A percentile compares a stretch with the other conserved stretches of the same genome.
Conservation (phyloP, 257 asterid species). For the Jacaranda copaia region DNA sequence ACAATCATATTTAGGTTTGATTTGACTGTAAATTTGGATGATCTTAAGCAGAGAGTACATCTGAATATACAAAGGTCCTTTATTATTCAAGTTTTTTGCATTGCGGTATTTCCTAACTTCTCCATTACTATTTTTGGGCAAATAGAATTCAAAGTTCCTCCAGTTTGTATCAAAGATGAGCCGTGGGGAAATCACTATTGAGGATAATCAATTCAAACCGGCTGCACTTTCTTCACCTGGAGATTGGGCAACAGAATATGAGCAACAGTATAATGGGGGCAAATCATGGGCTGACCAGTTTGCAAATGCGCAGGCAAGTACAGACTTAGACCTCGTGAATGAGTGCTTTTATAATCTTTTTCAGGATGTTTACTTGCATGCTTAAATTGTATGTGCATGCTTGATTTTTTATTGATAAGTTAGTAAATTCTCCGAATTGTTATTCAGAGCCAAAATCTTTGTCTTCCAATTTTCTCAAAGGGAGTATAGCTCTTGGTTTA, state of each 20-base stretch:
- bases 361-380: conserved; percentile 23
- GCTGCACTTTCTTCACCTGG: conserved; percentile 71
- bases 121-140: conserved; percentile 32
- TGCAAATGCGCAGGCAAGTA: conserved; percentile 81
- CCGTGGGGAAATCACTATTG: conserved; percentile 92
- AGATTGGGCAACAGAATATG: conserved; percentile 94
- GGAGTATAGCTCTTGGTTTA: conserved; percentile 7
- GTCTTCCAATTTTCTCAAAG: background rate
- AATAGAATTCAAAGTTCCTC: conserved; percentile 91
- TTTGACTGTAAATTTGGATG: conserved; percentile 2
- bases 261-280: conserved; percentile 78
- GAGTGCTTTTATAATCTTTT: conserved; percentile 9
- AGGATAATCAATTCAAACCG: conserved; percentile 91
- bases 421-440: conserved; percentile 2
- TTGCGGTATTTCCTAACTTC: conserved; percentile 26
- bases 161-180: conserved; percentile 99
- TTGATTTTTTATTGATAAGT: conserved; percentile 22
- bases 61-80: conserved; percentile 22
- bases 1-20: conserved; percentile 4
- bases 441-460: conserved; percentile 9
- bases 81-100: conserved; percentile 20
- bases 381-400: conserved; percentile 14
- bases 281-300: conserved; percentile 96
- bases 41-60: conserved; percentile 32
- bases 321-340: conserved; percentile 26